phyloP scores from a whole-genome alignment of 805 yeast species.

The Pichia nanzhaoensis region DNA sequence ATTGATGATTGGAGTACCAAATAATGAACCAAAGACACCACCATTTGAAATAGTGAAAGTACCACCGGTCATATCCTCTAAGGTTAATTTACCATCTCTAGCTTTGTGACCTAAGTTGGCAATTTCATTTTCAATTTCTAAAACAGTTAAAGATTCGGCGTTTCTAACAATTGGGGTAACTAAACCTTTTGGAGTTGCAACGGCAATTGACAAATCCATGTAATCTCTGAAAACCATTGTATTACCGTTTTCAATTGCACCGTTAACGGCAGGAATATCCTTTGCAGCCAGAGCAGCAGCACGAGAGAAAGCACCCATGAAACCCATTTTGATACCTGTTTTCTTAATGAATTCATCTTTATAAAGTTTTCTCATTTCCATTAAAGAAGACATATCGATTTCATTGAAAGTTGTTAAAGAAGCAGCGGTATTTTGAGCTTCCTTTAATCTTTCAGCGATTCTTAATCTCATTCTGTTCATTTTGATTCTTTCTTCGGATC shows the following conservation, averaged over 20 bases:
- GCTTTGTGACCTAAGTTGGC: slow-evolving; percentile 80
- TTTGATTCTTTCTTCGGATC: slow-evolving; percentile 87
- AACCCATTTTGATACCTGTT: slow-evolving; percentile 92
- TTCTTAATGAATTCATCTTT: slow-evolving; percentile 94
- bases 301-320: slow-evolving; percentile 97
- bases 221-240: slow-evolving; percentile 95
- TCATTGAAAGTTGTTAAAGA: slow-evolving; percentile 97
- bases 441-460: slow-evolving; percentile 98
- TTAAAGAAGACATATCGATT: slow-evolving; percentile 87
- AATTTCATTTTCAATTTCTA: slow-evolving; percentile 88
- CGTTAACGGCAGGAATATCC: slow-evolving; percentile 92
- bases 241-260: slow-evolving; percentile 85
- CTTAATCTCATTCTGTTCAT: slow-evolving; percentile 99
- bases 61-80: slow-evolving; percentile 99
- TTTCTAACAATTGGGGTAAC: slow-evolving; percentile 98
- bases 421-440: slow-evolving; percentile 98
- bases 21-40: slow-evolving; percentile 96
- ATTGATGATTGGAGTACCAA: slow-evolving; percentile 98
- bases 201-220: slow-evolving; percentile 93
- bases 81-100: slow-evolving; percentile 90
- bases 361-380: slow-evolving; percentile 93
- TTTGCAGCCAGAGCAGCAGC: slow-evolving; percentile 90
- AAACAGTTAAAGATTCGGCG: slow-evolving; percentile 81
- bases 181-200: slow-evolving; percentile 98
- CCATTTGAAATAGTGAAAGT: slow-evolving; percentile 98